Percentiles rank a stretch among this genome's conserved stretches.
phyloP scores from a whole-genome alignment of 192 early-diverging fungal genomes.

The Entophlyctis helioformis region DNA sequence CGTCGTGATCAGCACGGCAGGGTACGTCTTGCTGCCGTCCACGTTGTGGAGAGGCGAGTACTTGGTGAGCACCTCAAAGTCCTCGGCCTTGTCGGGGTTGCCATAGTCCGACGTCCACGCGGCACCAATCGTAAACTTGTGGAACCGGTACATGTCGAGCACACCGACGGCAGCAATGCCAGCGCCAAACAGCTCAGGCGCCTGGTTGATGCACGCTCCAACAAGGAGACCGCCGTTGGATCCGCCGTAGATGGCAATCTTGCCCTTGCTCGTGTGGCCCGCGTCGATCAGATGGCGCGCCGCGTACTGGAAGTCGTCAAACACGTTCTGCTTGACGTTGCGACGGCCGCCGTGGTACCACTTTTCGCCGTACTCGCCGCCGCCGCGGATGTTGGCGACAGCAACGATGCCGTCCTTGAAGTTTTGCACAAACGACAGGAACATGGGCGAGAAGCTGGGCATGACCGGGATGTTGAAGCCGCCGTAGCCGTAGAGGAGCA shows the following conservation, averaged over 20 bases:
- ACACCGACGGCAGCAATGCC: constrained; percentile 59
- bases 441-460: constrained; percentile 22
- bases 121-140: constrained; percentile 68
- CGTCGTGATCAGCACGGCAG: constrained; percentile 47
- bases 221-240: constrained; percentile 65
- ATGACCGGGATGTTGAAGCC: constrained; percentile 46
- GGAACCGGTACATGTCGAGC: constrained; percentile 61
- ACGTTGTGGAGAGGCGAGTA: constrained; percentile 63
- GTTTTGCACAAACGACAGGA: constrained; percentile 6
- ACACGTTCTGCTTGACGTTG: constrained; percentile 59
- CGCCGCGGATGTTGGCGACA: constrained; percentile 60
- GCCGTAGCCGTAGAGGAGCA: constrained; percentile 59
- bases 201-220: constrained; percentile 58
- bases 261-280: constrained; percentile 41
- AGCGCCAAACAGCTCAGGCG: constrained; percentile 58
- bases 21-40: constrained; percentile 28
- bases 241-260: constrained; percentile 50
- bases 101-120: constrained; percentile 60
- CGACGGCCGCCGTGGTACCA: constrained; percentile 41
- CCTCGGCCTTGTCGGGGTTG: constrained; percentile 50
- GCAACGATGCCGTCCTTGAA: constrained; percentile 36
- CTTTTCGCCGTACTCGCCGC: constrained; percentile 44
- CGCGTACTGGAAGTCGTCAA: constrained; percentile 65
- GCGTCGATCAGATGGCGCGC: constrained; percentile 45
- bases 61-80: constrained; percentile 32